These are phyloP conservation scores for Cyclostephanos tholiformis DNA, from an alignment of 108 stramenopile species.

Conservation along the genomic window DNA sequence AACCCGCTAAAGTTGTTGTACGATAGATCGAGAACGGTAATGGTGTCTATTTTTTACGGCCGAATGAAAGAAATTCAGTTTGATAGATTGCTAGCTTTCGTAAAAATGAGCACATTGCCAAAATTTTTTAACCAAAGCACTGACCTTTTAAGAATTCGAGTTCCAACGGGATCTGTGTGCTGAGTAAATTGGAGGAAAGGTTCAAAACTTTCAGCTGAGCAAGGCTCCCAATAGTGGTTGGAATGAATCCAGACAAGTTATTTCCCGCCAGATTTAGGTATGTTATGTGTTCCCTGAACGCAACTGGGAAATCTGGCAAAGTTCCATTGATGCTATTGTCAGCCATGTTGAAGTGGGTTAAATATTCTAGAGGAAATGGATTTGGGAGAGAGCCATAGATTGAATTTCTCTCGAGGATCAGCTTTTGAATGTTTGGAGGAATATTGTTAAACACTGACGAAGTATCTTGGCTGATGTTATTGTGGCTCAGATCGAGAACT, in stretches of 20 bases:
- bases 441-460: constrained; percentile 19
- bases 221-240: background rate
- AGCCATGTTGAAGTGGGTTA: background rate
- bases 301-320: background rate
- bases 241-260: background rate
- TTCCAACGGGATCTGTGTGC: background rate
- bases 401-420: constrained; percentile 12
- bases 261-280: background rate
- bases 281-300: background rate
- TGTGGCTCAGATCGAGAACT: constrained; percentile 51
- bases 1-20: background rate
- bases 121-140: background rate
- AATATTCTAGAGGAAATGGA: background rate
- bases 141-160: background rate
- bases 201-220: background rate
- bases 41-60: background rate
- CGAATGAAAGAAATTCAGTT: background rate
- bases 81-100: no score
- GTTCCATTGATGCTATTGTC: background rate
- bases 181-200: background rate
- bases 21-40: background rate
- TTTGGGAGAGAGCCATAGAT: constrained; percentile 15
- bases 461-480: constrained; percentile 42
- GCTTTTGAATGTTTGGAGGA: constrained; percentile 20
- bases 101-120: background rate